phyloP scores from a whole-genome alignment of 306 rosid genomes.

The Casuarina cunninghamiana region DNA sequence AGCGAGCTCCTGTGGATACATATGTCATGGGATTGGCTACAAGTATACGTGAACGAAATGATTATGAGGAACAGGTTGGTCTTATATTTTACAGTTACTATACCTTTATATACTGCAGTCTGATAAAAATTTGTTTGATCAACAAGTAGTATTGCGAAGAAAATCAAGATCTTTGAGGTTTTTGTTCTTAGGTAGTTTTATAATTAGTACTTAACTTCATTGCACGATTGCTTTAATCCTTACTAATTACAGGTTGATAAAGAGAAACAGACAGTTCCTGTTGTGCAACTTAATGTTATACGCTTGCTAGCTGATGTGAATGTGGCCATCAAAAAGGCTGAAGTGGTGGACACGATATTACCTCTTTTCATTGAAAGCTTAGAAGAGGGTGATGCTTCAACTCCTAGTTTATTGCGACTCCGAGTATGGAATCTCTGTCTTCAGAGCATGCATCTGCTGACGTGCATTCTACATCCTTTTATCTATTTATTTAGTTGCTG shows the following conservation, averaged over 20 bases:
- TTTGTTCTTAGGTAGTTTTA: constrained; percentile 23
- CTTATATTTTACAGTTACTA: background rate
- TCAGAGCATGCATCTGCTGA: constrained; percentile 35
- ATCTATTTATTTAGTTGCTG: constrained; percentile 9
- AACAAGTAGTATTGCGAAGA: constrained; percentile 8
- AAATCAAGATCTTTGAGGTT: background rate
- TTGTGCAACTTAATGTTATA: constrained; percentile 85
- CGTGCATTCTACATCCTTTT: constrained; percentile 22
- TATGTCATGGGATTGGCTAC: constrained; percentile 95
- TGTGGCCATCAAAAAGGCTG: constrained; percentile 75
- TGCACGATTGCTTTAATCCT: constrained; percentile 22
- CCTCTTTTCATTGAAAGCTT: constrained; percentile 92
- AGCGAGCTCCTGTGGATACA: constrained; percentile 95
- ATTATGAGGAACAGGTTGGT: constrained; percentile 85
- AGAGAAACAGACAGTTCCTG: constrained; percentile 78
- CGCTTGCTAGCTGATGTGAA: constrained; percentile 78
- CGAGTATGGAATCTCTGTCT: constrained; percentile 66
- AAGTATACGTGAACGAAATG: constrained; percentile 92
- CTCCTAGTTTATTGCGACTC: constrained; percentile 91
- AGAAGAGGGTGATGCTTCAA: constrained; percentile 98
- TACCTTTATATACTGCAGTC: constrained; percentile 6
- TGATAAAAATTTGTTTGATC: constrained; percentile 17
- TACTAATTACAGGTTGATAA: constrained; percentile 69
- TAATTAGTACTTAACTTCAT: constrained; percentile 11
- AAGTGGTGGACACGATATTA: constrained; percentile 83